Conservation (phyloP, 495 filamentous ascomycete species). For the Aspergillus nanangensis region DNA sequence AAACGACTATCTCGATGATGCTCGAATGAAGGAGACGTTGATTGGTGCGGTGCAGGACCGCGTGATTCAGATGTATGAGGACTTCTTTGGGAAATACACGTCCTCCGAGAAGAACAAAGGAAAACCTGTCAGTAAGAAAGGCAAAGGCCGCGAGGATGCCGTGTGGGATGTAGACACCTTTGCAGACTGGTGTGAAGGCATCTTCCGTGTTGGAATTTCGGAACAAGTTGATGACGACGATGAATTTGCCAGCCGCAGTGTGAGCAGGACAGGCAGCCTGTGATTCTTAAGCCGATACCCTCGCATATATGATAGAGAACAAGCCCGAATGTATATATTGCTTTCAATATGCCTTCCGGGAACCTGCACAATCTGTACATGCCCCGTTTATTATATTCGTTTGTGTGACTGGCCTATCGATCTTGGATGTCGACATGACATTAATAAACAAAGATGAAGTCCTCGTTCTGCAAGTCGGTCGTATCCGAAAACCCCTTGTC, state of each 20-base stretch:
- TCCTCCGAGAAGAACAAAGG: slow-evolving; percentile 41
- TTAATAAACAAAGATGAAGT: slow-evolving; percentile 26
- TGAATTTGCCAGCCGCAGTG: slow-evolving; percentile 8
- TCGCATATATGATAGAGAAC: background rate
- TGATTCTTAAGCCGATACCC: background rate
- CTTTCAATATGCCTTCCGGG: no score
- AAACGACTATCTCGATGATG: slow-evolving; percentile 56
- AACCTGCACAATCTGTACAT: background rate
- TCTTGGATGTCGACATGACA: background rate
- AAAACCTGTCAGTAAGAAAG: slow-evolving; percentile 46
- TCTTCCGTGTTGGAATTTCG: slow-evolving; percentile 49
- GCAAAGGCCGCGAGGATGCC: slow-evolving; percentile 58
- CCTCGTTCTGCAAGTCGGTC: slow-evolving; percentile 25
- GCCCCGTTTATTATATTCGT: no score
- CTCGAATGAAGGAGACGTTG: slow-evolving; percentile 57
- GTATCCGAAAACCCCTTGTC: slow-evolving; percentile 23
- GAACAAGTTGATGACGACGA: slow-evolving; percentile 11
- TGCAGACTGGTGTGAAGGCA: slow-evolving; percentile 51
- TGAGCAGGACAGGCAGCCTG: slow-evolving; percentile 12
- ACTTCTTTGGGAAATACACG: slow-evolving; percentile 52
- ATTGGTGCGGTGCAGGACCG: slow-evolving; percentile 58
- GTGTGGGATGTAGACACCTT: slow-evolving; percentile 64
- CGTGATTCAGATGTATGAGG: slow-evolving; percentile 55
- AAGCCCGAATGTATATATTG: background rate
- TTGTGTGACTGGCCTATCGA: background rate